Evolutionary conservation across 2,329 filamentous ascomycete species (phyloP).

Genomic region (Cryphonectria radicalis): DNA sequence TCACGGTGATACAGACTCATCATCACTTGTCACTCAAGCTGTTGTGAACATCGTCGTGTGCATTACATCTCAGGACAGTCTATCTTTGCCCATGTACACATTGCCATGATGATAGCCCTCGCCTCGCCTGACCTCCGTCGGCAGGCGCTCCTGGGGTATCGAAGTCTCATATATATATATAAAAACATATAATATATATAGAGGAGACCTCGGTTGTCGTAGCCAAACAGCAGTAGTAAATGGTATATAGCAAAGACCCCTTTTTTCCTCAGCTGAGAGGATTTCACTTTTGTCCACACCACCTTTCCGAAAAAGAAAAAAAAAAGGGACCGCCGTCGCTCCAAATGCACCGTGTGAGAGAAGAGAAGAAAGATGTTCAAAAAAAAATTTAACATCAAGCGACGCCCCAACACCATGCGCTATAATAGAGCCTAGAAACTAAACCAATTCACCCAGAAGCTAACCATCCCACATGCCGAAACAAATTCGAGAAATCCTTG

Average conservation of each 20-base stretch:
- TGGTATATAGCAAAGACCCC: conserved; percentile 7
- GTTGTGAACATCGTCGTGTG: neutral
- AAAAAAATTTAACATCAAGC: neutral
- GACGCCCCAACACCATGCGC: conserved; percentile 13
- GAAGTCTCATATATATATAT: neutral
- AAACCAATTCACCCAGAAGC: neutral
- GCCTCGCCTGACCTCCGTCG: neutral
- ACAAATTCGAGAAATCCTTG: neutral
- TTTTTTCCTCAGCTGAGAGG: neutral
- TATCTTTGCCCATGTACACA: neutral
- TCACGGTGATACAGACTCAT: neutral
- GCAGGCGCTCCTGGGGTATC: neutral
- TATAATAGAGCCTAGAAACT: neutral
- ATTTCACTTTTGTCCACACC: neutral
- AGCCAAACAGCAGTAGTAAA: neutral
- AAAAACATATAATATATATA: neutral
- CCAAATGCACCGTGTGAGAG: conserved; percentile 15
- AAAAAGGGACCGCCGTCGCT: neutral
- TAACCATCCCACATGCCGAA: conserved; percentile 2
- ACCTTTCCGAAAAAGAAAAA: neutral
- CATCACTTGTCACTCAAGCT: neutral
- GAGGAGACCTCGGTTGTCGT: neutral
- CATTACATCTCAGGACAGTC: neutral
- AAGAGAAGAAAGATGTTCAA: neutral
- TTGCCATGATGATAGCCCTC: neutral